Evolutionary conservation across 2,329 filamentous ascomycete species (phyloP).

Genomic region (Triangularia setosa): DNA sequence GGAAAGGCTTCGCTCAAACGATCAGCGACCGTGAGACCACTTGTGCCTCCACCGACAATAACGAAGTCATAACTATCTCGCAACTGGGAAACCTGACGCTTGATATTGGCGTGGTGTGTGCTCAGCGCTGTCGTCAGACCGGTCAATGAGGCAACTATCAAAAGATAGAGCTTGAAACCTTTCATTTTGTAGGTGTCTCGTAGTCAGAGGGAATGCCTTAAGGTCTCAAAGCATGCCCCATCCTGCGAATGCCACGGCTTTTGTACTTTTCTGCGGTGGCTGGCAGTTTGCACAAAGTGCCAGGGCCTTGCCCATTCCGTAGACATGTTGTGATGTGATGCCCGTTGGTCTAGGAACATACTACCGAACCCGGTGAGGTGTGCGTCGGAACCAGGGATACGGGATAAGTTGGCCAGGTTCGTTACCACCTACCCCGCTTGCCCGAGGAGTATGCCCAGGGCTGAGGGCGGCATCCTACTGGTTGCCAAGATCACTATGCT

Average conservation of each 20-base stretch:
- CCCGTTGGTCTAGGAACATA: background rate
- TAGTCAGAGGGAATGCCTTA: background rate
- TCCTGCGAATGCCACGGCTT: background rate
- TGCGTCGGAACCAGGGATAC: background rate
- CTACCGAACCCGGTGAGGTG: background rate
- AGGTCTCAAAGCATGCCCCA: background rate
- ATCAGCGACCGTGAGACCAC: conserved; percentile 34
- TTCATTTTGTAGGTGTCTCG: background rate
- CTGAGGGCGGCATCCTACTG: background rate
- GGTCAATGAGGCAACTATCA: background rate
- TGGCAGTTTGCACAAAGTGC: background rate
- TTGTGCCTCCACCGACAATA: conserved; percentile 32
- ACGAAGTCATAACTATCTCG: conserved; percentile 31
- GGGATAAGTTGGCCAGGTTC: background rate
- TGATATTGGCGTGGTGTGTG: conserved; percentile 8
- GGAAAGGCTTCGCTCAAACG: conserved; percentile 32
- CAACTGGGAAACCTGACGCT: conserved; percentile 28
- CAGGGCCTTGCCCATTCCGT: background rate
- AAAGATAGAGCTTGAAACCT: background rate
- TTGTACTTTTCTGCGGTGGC: background rate
- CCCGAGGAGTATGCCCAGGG: background rate
- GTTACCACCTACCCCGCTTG: background rate
- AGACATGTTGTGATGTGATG: background rate
- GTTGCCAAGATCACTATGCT: background rate
- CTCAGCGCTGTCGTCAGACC: background rate